Conservation (phyloP, 768 basidiomycete genomes). For the Clavaria fumosa region DNA sequence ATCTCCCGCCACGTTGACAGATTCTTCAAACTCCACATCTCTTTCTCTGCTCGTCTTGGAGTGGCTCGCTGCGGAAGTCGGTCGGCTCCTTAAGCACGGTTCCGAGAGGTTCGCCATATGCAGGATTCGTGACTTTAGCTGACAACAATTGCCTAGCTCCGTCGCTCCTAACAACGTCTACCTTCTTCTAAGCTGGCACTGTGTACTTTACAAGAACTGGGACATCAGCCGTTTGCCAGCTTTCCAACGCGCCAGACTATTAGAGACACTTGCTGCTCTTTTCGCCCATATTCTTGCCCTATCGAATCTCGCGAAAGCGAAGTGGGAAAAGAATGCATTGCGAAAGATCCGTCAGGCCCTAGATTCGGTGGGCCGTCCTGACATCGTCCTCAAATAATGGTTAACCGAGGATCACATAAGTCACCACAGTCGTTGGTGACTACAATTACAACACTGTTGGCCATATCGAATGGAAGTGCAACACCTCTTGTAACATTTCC, state of each 20-base stretch:
- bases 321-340: conserved; percentile 39
- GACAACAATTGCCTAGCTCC: conserved; percentile 20
- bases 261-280: conserved; percentile 37
- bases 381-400: not conserved
- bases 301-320: conserved; percentile 38
- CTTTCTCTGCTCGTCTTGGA: conserved; percentile 56
- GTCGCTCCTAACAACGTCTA: conserved; percentile 47
- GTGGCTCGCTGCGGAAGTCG: conserved; percentile 60
- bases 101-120: conserved; percentile 35
- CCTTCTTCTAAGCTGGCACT: conserved; percentile 59
- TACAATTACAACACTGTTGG: conserved; percentile 40
- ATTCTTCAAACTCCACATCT: conserved; percentile 26
- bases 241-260: conserved; percentile 28
- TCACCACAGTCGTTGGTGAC: conserved; percentile 27
- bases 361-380: conserved; percentile 13
- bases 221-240: conserved; percentile 32
- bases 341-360: conserved; percentile 59
- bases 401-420: conserved; percentile 15
- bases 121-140: conserved; percentile 5
- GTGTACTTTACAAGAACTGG: conserved; percentile 48
- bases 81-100: conserved; percentile 35
- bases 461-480: conserved; percentile 32
- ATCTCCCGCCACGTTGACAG: conserved; percentile 26
- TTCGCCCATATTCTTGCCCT: conserved; percentile 41
- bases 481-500: conserved; percentile 25